A percentile compares a stretch with the other conserved stretches of the same genome.
Conservation (phyloP, 2,329 filamentous ascomycete species). For the Lachnum nothofagi region DNA sequence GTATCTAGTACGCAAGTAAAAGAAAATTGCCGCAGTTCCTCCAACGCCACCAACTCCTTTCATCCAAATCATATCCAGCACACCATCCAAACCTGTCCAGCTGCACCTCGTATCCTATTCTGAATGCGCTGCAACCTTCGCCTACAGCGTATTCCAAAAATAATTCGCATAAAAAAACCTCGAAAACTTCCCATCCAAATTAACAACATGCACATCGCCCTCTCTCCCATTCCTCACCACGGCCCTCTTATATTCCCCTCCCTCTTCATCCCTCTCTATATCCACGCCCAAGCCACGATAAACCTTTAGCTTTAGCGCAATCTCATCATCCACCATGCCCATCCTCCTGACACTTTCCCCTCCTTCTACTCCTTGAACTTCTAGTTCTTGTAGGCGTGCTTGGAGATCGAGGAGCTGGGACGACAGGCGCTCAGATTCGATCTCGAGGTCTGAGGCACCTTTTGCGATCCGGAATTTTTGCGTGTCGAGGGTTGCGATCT, state of each 20-base stretch:
- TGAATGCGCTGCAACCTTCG: slow-evolving; percentile 6
- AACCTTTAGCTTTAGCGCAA: slow-evolving; percentile 74
- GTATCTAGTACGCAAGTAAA: neutral
- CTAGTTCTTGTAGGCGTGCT: slow-evolving; percentile 72
- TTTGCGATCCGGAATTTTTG: slow-evolving; percentile 95
- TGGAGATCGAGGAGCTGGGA: slow-evolving; percentile 71
- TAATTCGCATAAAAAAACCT: slow-evolving; percentile 91
- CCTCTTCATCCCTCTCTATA: slow-evolving; percentile 66
- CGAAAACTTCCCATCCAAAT: slow-evolving; percentile 88
- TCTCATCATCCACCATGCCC: slow-evolving; percentile 57
- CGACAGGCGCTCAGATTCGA: slow-evolving; percentile 88
- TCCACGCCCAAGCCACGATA: slow-evolving; percentile 90
- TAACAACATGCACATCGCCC: slow-evolving; percentile 90
- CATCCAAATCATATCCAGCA: neutral
- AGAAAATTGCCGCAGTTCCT: neutral
- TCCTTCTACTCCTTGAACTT: slow-evolving; percentile 82
- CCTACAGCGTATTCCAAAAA: slow-evolving; percentile 83
- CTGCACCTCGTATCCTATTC: neutral
- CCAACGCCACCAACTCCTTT: slow-evolving; percentile 4
- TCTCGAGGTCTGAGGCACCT: slow-evolving; percentile 79
- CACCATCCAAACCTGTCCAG: neutral
- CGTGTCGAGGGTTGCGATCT: slow-evolving; percentile 83
- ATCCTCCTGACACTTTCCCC: slow-evolving; percentile 36
- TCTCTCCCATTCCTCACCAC: slow-evolving; percentile 79
- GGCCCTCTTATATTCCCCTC: slow-evolving; percentile 78